These are phyloP conservation scores for Aegilops tauschii DNA, from an alignment of 176 grass and related monocot genomes.

Conservation along the genomic window DNA sequence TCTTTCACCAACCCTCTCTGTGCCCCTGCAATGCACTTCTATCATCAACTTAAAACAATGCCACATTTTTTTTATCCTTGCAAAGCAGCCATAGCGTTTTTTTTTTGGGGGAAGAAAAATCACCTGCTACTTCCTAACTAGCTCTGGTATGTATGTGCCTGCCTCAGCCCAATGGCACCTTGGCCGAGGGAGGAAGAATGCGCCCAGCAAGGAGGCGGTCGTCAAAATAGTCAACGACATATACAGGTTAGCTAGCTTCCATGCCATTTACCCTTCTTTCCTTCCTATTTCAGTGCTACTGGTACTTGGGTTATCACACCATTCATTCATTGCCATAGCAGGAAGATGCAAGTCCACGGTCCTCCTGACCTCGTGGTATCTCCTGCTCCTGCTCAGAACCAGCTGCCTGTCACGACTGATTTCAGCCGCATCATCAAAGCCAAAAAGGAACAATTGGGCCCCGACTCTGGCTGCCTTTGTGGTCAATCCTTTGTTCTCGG, in stretches of 20 bases:
- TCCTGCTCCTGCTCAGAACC: not conserved
- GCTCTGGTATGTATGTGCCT: not conserved
- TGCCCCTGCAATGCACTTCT: not conserved
- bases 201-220: constrained; percentile 37
- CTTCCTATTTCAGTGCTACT: not conserved
- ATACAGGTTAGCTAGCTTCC: constrained; percentile 35
- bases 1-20: accelerated
- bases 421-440: constrained; percentile 32
- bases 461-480: constrained; percentile 42
- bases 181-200: constrained; percentile 37
- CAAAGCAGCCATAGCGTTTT: no score
- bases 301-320: not conserved
- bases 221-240: constrained; percentile 60
- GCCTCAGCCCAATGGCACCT: constrained; percentile 15
- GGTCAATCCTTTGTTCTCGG: constrained; percentile 30
- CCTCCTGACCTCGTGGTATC: constrained; percentile 42
- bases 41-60: not conserved
- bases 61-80: no score
- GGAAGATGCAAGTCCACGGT: constrained; percentile 56
- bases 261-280: not conserved
- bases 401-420: constrained; percentile 21
- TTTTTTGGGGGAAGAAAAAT: no score
- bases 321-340: constrained; percentile 6
- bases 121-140: not conserved
- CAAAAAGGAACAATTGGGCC: constrained; percentile 36